These are phyloP conservation scores for Rhytidiadelphus loreus DNA, from an alignment of 225 moss, liverwort and hornwort species.

Conservation along the genomic window DNA sequence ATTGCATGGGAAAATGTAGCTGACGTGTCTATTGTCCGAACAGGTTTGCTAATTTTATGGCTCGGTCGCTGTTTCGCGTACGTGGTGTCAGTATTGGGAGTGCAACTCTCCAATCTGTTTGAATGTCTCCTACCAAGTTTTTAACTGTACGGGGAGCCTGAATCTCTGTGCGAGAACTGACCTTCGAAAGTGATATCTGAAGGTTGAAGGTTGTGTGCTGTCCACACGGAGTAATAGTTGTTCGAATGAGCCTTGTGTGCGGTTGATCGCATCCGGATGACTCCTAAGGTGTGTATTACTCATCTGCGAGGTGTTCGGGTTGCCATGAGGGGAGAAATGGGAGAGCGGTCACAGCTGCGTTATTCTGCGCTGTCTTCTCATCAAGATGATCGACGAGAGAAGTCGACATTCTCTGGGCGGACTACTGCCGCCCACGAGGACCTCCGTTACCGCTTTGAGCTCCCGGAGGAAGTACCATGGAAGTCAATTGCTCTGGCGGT, in stretches of 20 bases:
- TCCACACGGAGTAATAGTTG: not conserved
- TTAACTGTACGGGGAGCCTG: not conserved
- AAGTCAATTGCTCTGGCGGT: slow-evolving; percentile 69
- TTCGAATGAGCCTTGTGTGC: not conserved
- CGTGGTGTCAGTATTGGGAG: not conserved
- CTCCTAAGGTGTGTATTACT: not conserved
- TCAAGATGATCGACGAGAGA: slow-evolving; percentile 32
- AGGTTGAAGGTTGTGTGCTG: not conserved
- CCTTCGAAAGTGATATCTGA: not conserved
- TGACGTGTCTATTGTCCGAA: not conserved
- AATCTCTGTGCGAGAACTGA: not conserved
- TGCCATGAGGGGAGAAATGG: slow-evolving; percentile 27
- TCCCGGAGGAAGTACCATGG: slow-evolving; percentile 73
- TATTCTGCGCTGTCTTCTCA: slow-evolving; percentile 47
- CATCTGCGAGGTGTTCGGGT: slow-evolving; percentile 12
- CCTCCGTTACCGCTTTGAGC: slow-evolving; percentile 58
- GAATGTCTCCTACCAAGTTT: not conserved
- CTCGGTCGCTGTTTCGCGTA: not conserved
- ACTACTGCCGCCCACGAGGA: slow-evolving; percentile 40
- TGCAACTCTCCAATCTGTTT: not conserved
- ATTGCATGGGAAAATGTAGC: not conserved
- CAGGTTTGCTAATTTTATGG: not conserved
- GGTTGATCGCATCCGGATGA: not conserved
- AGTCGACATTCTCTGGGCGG: not conserved
- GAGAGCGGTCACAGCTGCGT: slow-evolving; percentile 45